These are phyloP conservation scores for Pseudoturritis turrita DNA, from an alignment of 345 rosid species.

Conservation along the genomic window DNA sequence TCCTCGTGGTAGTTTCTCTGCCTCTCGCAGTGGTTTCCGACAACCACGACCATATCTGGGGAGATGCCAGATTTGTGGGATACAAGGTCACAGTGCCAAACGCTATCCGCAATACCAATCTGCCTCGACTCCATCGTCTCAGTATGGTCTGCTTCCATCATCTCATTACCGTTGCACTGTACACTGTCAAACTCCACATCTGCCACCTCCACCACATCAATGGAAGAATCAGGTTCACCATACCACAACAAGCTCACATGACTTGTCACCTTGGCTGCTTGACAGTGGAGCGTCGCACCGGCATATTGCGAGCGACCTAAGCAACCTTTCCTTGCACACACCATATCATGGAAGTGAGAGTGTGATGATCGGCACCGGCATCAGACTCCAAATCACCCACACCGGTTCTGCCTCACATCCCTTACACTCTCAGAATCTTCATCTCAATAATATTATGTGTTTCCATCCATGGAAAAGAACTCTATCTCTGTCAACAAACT, in stretches of 20 bases:
- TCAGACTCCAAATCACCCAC: not conserved
- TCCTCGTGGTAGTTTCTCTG: too few relatives aligned
- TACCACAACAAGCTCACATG: not conserved
- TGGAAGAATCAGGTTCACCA: not conserved
- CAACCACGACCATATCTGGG: too few relatives aligned
- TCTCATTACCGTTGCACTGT: too few relatives aligned
- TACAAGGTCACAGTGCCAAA: too few relatives aligned
- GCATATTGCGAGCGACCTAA: not conserved
- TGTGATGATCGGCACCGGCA: not conserved
- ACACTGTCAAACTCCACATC: too few relatives aligned
- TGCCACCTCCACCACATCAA: rapidly evolving
- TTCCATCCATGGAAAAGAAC: not conserved
- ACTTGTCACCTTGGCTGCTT: not conserved
- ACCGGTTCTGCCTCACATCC: not conserved
- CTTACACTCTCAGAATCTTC: not conserved
- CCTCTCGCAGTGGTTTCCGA: too few relatives aligned
- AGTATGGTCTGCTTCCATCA: too few relatives aligned
- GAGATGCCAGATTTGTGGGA: too few relatives aligned
- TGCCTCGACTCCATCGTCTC: too few relatives aligned
- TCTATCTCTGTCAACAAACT: not conserved
- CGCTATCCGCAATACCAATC: too few relatives aligned
- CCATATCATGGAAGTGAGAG: not conserved
- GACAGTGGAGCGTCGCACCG: not conserved
- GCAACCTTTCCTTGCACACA: not conserved
- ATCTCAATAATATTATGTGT: not conserved